These are phyloP conservation scores for Heterobasidion occidentale DNA, from an alignment of 1,284 basidiomycete genomes.

Conservation along the genomic window DNA sequence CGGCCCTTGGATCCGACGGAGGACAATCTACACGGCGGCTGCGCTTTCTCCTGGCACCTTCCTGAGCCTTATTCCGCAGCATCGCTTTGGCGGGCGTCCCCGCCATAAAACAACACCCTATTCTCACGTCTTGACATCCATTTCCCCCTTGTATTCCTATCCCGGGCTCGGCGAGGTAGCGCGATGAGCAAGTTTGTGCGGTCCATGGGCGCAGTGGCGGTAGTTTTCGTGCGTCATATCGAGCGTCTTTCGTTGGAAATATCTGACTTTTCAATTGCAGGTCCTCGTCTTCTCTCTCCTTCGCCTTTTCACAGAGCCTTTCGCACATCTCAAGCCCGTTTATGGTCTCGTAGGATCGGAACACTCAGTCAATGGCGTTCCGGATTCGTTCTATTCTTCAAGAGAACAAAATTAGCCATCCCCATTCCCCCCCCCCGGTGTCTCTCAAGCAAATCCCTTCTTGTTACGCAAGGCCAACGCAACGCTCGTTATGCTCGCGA, in stretches of 20 bases:
- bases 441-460: not conserved
- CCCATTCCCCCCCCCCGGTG: not conserved
- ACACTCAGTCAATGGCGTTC: not conserved
- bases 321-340: not conserved
- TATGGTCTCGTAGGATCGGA: not conserved
- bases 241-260: not conserved
- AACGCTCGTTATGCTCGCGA: slow-evolving; percentile 41
- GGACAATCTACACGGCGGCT: no score
- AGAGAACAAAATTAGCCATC: not conserved
- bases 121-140: no score
- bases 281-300: not conserved
- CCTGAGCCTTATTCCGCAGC: no score
- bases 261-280: not conserved
- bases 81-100: no score
- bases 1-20: no score
- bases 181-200: not conserved
- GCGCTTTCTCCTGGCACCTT: no score
- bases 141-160: no score
- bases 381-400: not conserved
- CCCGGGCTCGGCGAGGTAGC: no score
- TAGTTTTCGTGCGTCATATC: not conserved
- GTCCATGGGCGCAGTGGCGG: not conserved
- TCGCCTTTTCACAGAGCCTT: not conserved
- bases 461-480: slow-evolving; percentile 19
- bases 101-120: no score